Conservation (phyloP, 371 early-diverging fungal genomes). For the Apophysomyces variabilis region DNA sequence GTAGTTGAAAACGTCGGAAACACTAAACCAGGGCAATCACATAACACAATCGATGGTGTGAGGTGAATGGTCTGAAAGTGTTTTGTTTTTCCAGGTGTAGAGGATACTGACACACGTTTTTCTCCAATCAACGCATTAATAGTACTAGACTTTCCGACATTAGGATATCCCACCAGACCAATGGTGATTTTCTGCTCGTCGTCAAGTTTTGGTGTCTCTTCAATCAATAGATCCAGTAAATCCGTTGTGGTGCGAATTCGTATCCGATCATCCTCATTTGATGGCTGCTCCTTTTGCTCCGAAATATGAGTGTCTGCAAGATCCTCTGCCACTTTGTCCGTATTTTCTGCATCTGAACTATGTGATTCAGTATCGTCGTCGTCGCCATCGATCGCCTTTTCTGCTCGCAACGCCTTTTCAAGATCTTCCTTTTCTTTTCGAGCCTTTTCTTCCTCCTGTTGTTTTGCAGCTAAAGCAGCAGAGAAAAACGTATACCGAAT, state of each 20-base stretch:
- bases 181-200: constrained; percentile 72
- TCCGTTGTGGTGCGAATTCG: constrained; percentile 53
- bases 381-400: constrained; percentile 15
- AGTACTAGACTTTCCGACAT: constrained; percentile 99
- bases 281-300: not conserved
- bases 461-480: constrained; percentile 67
- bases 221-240: constrained; percentile 49
- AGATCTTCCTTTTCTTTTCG: constrained; percentile 38
- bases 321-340: constrained; percentile 9
- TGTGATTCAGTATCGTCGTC: constrained; percentile 25
- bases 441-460: constrained; percentile 57
- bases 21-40: constrained; percentile 99
- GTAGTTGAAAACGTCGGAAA: constrained; percentile 99
- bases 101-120: constrained; percentile 95
- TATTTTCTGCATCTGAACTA: not conserved
- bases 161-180: constrained; percentile 99
- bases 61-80: constrained; percentile 97
- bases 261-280: constrained; percentile 36
- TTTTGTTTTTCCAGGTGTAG: constrained; percentile 99
- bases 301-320: not conserved
- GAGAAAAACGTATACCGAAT: constrained; percentile 93
- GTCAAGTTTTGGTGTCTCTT: constrained; percentile 33
- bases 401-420: constrained; percentile 35
- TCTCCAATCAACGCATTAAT: constrained; percentile 97
- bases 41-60: constrained; percentile 82